Evolutionary conservation across 352 stramenopile genomes (phyloP).

Genomic region (Phytophthora macrochlamydospora): DNA sequence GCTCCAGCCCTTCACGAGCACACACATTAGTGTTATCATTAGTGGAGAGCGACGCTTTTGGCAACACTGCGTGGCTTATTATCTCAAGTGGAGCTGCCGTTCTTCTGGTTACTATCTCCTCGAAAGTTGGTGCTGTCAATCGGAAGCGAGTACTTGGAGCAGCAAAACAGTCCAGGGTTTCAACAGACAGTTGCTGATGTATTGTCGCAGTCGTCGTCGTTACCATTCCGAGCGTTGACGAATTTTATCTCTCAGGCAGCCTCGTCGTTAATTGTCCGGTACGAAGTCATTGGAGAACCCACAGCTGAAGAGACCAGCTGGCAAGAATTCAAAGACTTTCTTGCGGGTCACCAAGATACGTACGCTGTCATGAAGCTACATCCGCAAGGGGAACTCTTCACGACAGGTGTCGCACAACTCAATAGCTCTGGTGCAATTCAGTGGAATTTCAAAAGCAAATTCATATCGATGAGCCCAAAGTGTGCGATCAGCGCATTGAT

Average conservation of each 20-base stretch:
- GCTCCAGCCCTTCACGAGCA: constrained; percentile 9
- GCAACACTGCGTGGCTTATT: constrained; percentile 51
- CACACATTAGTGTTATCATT: constrained; percentile 46
- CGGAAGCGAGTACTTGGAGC: constrained; percentile 55
- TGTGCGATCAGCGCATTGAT: constrained; percentile 60
- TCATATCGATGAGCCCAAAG: constrained; percentile 52
- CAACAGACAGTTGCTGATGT: constrained; percentile 60
- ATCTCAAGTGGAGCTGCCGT: constrained; percentile 44
- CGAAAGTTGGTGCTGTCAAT: constrained; percentile 64
- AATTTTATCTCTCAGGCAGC: constrained; percentile 58
- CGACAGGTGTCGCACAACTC: constrained; percentile 50
- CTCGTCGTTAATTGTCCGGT: constrained; percentile 63
- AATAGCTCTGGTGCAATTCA: constrained; percentile 54
- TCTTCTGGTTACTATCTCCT: constrained; percentile 70
- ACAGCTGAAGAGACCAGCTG: constrained; percentile 52
- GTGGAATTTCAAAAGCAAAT: constrained; percentile 69
- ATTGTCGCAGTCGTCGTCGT: constrained; percentile 32
- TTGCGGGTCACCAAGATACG: constrained; percentile 60
- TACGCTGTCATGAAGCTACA: constrained; percentile 70
- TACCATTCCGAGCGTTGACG: constrained; percentile 38
- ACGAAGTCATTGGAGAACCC: constrained; percentile 64
- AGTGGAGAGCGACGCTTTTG: constrained; percentile 57
- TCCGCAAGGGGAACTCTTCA: constrained; percentile 70
- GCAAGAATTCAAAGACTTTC: constrained; percentile 64
- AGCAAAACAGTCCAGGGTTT: constrained; percentile 50